These are phyloP conservation scores for Logfia minima DNA, from an alignment of 129 eudicot species.

Conservation along the genomic window DNA sequence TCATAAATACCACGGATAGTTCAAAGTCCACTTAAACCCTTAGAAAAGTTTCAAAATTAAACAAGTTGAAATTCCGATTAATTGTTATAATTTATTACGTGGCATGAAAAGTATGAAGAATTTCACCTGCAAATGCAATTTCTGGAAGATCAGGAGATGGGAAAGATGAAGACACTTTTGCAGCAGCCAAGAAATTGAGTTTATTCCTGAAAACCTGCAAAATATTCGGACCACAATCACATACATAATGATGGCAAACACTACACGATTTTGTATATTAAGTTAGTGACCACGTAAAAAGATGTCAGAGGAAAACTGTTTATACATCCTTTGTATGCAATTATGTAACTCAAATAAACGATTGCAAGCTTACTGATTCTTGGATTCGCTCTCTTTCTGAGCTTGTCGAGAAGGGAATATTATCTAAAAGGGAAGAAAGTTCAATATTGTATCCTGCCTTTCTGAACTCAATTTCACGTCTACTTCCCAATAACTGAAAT, in stretches of 20 bases:
- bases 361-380: slow-evolving; percentile 60
- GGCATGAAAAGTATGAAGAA: not conserved
- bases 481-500: slow-evolving; percentile 78
- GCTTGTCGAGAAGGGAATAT: slow-evolving; percentile 68
- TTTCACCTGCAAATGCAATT: slow-evolving; percentile 95
- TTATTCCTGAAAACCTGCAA: slow-evolving; percentile 77
- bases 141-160: slow-evolving; percentile 87
- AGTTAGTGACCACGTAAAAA: not conserved
- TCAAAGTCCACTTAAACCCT: not conserved
- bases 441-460: slow-evolving; percentile 86
- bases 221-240: not conserved
- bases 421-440: slow-evolving; percentile 79
- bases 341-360: not conserved
- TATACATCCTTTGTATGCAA: slow-evolving; percentile 17
- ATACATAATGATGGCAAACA: slow-evolving; percentile 12
- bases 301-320: not conserved
- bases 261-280: not conserved
- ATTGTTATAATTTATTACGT: not conserved
- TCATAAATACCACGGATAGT: not conserved
- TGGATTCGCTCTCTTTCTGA: slow-evolving; percentile 81
- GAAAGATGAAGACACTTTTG: slow-evolving; percentile 84
- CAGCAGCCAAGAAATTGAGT: slow-evolving; percentile 86
- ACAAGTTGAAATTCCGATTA: not conserved
- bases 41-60: not conserved
- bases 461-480: slow-evolving; percentile 79